Conservation (phyloP, 768 basidiomycete species). For the Hericium rajendrae region DNA sequence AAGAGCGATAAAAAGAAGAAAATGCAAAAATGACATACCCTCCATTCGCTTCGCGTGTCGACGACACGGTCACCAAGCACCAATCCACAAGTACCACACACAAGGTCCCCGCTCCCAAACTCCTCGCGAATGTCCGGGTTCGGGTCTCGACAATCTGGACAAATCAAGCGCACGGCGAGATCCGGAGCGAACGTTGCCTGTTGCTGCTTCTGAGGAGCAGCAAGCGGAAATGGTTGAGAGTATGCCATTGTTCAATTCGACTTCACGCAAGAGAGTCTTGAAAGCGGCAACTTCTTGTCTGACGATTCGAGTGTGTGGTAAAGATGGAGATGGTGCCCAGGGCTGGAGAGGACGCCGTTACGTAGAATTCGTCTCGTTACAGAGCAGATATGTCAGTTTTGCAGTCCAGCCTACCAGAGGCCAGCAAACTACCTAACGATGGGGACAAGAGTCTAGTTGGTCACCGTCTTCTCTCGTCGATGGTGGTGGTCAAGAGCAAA, state of each 20-base stretch:
- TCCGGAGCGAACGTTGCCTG: slow-evolving; percentile 69
- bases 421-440: not conserved
- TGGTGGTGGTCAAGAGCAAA: not conserved
- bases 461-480: not conserved
- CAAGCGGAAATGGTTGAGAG: slow-evolving; percentile 66
- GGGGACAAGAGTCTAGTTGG: not conserved
- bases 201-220: slow-evolving; percentile 42
- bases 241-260: slow-evolving; percentile 11
- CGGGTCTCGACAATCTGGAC: slow-evolving; percentile 91
- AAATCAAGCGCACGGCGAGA: slow-evolving; percentile 81
- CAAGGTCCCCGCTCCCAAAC: slow-evolving; percentile 95
- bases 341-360: not conserved
- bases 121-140: slow-evolving; percentile 95
- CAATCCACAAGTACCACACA: slow-evolving; percentile 87
- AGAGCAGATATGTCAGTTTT: not conserved
- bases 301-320: not conserved
- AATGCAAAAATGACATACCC: slow-evolving; percentile 45
- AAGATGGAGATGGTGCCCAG: not conserved
- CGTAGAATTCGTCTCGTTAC: not conserved
- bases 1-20: slow-evolving; percentile 8
- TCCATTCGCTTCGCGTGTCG: slow-evolving; percentile 97
- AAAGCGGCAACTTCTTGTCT: not conserved
- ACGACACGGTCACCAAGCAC: slow-evolving; percentile 95
- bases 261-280: not conserved
- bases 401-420: not conserved